A percentile compares a stretch with the other conserved stretches of the same genome.
Conservation (phyloP, 129 eudicot genomes). For the Flaveria trinervia region DNA sequence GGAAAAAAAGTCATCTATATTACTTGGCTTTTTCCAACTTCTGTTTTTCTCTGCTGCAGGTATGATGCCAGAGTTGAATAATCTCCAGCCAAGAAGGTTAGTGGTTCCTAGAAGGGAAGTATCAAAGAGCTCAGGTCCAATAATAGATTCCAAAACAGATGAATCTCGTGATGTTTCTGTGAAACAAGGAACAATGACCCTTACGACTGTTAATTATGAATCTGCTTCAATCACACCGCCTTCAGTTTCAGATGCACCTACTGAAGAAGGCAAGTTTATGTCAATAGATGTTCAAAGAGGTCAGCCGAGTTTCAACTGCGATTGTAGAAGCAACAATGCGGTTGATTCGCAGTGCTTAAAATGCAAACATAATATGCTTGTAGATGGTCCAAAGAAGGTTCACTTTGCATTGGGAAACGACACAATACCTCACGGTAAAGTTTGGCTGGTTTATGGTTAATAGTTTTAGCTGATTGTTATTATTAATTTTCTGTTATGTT, state of each 20-base stretch:
- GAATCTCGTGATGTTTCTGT: constrained; percentile 35
- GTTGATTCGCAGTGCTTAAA: constrained; percentile 39
- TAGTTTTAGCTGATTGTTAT: constrained; percentile 14
- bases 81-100: constrained; percentile 58
- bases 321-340: constrained; percentile 38
- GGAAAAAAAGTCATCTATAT: neutral
- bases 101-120: constrained; percentile 55
- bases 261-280: constrained; percentile 41
- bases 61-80: constrained; percentile 54
- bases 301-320: constrained; percentile 40
- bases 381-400: constrained; percentile 75
- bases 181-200: constrained; percentile 33
- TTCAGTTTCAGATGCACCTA: constrained; percentile 47
- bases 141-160: constrained; percentile 35
- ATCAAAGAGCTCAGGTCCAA: constrained; percentile 35
- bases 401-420: constrained; percentile 53
- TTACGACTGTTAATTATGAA: constrained; percentile 44
- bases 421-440: constrained; percentile 59
- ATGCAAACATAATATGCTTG: constrained; percentile 31
- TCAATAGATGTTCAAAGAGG: constrained; percentile 41
- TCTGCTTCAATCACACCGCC: constrained; percentile 65
- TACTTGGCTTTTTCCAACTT: neutral
- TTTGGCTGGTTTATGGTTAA: constrained; percentile 15
- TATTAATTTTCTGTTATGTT: neutral
- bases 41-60: constrained; percentile 43